Evolutionary conservation across 305 asterid genomes (phyloP).

Genomic region (Striga hermonthica): DNA sequence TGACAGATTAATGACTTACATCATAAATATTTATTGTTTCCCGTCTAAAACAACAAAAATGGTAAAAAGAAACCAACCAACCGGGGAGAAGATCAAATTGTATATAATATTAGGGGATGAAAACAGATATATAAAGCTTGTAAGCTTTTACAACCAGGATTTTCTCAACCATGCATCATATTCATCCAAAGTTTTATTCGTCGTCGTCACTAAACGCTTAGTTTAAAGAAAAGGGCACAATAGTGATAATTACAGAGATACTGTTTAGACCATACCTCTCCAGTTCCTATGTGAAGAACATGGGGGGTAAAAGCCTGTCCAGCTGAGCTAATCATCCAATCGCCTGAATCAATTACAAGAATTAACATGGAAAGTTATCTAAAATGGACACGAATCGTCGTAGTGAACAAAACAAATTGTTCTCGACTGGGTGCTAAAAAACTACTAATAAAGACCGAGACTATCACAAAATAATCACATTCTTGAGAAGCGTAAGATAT

Average conservation of each 20-base stretch:
- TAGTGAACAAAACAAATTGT: neutral
- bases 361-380: neutral
- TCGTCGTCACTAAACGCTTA: neutral
- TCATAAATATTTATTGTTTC: no score
- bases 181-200: neutral
- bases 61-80: neutral
- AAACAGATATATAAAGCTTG: neutral
- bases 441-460: no score
- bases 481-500: no score
- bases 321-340: constrained; percentile 69
- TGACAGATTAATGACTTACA: constrained; percentile 1
- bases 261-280: constrained; percentile 36
- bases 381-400: neutral
- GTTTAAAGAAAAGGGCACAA: neutral
- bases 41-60: neutral
- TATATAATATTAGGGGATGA: neutral
- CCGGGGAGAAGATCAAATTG: no score
- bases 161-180: constrained; percentile 2
- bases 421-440: no score
- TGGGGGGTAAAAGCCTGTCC: constrained; percentile 67
- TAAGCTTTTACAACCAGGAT: neutral
- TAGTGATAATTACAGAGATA: neutral
- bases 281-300: constrained; percentile 44
- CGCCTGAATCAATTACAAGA: constrained; percentile 40
- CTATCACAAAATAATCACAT: neutral